These are phyloP conservation scores for Dysphania ambrosioides DNA, from an alignment of 148 eudicot species.

Conservation along the genomic window DNA sequence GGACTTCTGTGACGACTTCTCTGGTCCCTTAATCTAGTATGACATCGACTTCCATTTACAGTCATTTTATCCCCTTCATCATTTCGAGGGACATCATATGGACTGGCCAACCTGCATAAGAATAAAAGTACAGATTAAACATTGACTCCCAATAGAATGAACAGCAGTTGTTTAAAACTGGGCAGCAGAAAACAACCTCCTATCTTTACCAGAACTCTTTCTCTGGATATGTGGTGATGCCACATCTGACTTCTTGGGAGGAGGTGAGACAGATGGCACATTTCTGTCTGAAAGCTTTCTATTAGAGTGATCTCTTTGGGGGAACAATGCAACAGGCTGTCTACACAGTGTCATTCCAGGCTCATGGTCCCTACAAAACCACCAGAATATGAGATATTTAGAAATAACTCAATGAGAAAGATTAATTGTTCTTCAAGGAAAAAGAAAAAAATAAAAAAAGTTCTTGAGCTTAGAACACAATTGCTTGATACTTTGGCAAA, in stretches of 20 bases:
- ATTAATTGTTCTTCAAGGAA: conserved; percentile 10
- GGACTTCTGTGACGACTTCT: conserved; percentile 37
- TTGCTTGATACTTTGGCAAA: background rate
- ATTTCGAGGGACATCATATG: conserved; percentile 32
- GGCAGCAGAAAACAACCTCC: conserved; percentile 15
- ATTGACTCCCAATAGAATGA: background rate
- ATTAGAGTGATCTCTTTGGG: conserved; percentile 52
- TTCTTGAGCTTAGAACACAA: background rate
- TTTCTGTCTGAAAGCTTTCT: conserved; percentile 32
- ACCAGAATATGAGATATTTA: background rate
- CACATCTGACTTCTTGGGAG: conserved; percentile 35
- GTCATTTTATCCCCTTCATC: conserved; percentile 30
- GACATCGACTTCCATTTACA: conserved; percentile 38
- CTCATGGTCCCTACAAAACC: conserved; percentile 33
- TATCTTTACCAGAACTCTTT: conserved; percentile 41
- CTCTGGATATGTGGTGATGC: conserved; percentile 35
- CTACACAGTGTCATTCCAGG: conserved; percentile 29
- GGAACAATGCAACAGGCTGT: conserved; percentile 52
- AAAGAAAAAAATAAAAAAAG: conserved; percentile 2
- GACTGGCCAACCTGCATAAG: conserved; percentile 39
- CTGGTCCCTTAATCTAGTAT: conserved; percentile 36
- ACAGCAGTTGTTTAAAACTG: background rate
- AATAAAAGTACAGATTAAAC: background rate
- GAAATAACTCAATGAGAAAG: background rate
- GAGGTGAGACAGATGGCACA: conserved; percentile 43